A percentile compares a stretch with the other conserved stretches of the same genome.
Evolutionary conservation across 169 alveolate species (phyloP).

Genomic region (Plasmodium gallinaceum): DNA sequence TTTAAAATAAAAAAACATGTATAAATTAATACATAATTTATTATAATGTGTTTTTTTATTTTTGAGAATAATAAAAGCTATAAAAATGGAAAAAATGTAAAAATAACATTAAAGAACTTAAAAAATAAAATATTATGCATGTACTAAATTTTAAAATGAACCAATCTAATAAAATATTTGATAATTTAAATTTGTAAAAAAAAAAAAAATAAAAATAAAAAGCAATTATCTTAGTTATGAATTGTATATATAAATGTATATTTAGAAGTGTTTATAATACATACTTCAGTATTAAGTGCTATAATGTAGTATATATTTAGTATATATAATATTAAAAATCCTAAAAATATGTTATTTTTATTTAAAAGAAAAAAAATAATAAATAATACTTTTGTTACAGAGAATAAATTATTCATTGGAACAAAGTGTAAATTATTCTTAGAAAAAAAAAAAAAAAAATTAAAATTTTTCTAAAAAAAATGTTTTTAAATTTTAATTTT

Average conservation of each 20-base stretch:
- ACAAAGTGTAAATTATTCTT: background rate
- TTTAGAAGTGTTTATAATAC: background rate
- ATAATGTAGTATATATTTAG: background rate
- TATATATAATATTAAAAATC: background rate
- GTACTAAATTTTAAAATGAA: background rate
- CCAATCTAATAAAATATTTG: background rate
- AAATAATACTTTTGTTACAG: background rate
- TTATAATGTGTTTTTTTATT: background rate
- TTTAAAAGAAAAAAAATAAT: background rate
- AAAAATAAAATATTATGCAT: conserved; percentile 6
- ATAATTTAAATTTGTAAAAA: background rate
- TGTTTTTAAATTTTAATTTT: background rate
- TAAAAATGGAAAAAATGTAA: background rate
- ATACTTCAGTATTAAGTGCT: background rate
- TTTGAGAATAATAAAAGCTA: background rate
- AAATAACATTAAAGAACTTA: conserved; percentile 1
- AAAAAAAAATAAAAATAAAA: background rate
- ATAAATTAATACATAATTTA: background rate
- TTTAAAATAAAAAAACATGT: too few species aligned
- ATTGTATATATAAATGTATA: conserved; percentile 1
- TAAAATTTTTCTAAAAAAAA: background rate
- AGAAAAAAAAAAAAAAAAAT: background rate
- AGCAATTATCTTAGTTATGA: background rate
- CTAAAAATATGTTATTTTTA: background rate
- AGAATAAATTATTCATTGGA: background rate